These are phyloP conservation scores for Scedosporium minutisporum DNA, from an alignment of 2,329 filamentous ascomycete species.

Conservation along the genomic window DNA sequence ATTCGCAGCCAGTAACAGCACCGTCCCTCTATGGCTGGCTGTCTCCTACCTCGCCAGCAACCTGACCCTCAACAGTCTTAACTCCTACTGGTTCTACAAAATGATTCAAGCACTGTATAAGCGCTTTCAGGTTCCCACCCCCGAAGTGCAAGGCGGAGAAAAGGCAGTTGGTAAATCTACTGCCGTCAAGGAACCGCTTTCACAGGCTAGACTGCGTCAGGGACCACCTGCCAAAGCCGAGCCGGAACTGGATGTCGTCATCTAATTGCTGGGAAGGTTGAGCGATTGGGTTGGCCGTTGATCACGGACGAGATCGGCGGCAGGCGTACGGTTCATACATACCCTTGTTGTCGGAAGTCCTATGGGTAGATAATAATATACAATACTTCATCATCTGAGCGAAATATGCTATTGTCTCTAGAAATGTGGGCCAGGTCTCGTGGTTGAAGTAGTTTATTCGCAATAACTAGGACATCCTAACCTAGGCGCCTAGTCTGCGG, in stretches of 20 bases:
- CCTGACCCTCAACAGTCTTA: slow-evolving; percentile 62
- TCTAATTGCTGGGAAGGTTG: background rate
- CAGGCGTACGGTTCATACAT: too few relatives aligned
- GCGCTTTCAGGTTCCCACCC: slow-evolving; percentile 45
- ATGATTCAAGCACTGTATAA: slow-evolving; percentile 75
- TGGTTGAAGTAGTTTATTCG: too few relatives aligned
- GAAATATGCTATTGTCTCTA: too few relatives aligned
- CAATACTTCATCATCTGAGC: too few relatives aligned
- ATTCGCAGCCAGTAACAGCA: slow-evolving; percentile 38
- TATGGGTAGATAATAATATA: too few relatives aligned
- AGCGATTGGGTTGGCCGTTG: too few relatives aligned
- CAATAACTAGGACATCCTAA: too few relatives aligned
- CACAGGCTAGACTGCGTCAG: background rate
- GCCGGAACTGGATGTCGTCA: slow-evolving; percentile 4
- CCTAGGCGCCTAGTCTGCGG: too few relatives aligned
- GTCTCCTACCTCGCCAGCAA: slow-evolving; percentile 61
- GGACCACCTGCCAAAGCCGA: background rate
- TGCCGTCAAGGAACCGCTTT: background rate
- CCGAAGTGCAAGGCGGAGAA: background rate
- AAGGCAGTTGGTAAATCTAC: background rate
- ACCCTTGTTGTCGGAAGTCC: too few relatives aligned
- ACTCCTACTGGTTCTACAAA: slow-evolving; percentile 79
- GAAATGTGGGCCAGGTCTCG: too few relatives aligned
- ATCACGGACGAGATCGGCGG: too few relatives aligned
- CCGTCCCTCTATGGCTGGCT: slow-evolving; percentile 61